phyloP scores from a whole-genome alignment of 2,329 filamentous ascomycete genomes.

The Chrysosporium keratinophilum region DNA sequence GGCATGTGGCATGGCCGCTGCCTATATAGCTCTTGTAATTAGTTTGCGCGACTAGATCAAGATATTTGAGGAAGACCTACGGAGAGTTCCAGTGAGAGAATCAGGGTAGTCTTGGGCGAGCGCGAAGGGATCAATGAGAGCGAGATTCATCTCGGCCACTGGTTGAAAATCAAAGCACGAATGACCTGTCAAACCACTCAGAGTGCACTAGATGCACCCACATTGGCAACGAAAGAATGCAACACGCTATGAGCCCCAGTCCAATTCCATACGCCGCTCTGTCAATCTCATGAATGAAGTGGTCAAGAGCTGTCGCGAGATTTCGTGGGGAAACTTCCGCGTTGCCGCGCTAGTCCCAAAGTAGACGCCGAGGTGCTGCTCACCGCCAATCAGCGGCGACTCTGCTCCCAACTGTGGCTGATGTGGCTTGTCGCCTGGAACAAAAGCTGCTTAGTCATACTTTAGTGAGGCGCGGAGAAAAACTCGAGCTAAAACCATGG shows the following conservation, averaged over 20 bases:
- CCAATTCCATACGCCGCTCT: not conserved
- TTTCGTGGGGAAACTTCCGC: conserved; percentile 6
- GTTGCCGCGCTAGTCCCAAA: conserved; percentile 3
- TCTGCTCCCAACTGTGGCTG: not conserved
- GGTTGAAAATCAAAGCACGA: not conserved
- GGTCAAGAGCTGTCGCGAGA: not conserved
- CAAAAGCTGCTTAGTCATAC: conserved; percentile 11
- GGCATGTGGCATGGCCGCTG: conserved; percentile 54
- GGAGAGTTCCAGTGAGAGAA: conserved; percentile 75
- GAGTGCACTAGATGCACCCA: not conserved
- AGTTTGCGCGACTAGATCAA: not conserved
- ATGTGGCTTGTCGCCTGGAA: not conserved
- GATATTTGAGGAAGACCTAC: conserved; percentile 41
- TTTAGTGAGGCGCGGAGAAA: conserved; percentile 16
- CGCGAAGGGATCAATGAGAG: conserved; percentile 60
- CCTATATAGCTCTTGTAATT: conserved; percentile 27
- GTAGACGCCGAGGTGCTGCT: not conserved
- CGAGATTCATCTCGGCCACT: conserved; percentile 53
- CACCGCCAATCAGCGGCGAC: not conserved
- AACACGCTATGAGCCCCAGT: not conserved
- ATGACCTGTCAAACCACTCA: not conserved
- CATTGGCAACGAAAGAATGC: not conserved
- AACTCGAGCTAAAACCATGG: conserved; percentile 32
- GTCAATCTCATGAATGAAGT: not conserved
- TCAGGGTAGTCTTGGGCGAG: conserved; percentile 79